These are phyloP conservation scores for Lasiodiplodia sp. DNA, from an alignment of 2,329 filamentous ascomycete genomes.

Conservation along the genomic window DNA sequence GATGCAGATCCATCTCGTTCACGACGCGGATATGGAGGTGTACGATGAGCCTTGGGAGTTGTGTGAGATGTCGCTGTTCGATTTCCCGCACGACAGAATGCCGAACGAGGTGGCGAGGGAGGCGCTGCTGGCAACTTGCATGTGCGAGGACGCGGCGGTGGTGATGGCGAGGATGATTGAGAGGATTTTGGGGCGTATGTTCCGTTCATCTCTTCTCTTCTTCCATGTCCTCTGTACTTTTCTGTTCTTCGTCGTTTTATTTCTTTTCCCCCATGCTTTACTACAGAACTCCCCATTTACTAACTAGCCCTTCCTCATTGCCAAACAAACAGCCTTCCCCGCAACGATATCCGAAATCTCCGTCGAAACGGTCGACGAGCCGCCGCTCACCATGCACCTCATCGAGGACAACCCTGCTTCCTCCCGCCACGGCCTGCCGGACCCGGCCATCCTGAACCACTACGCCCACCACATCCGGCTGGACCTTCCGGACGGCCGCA, in stretches of 20 bases:
- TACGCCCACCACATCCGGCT: background rate
- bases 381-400: background rate
- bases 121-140: constrained; percentile 2
- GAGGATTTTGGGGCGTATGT: background rate
- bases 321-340: background rate
- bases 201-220: too few relatives aligned
- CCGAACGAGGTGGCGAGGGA: background rate
- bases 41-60: background rate
- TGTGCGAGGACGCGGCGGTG: constrained; percentile 10
- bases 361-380: background rate
- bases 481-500: background rate
- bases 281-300: too few relatives aligned
- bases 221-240: too few relatives aligned
- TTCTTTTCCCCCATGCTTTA: too few relatives aligned
- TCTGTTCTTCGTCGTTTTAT: too few relatives aligned
- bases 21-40: background rate
- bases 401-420: background rate
- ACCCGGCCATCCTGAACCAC: background rate
- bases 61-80: background rate
- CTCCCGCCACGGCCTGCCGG: background rate
- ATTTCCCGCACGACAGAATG: background rate
- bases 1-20: background rate
- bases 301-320: background rate
- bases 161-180: constrained; percentile 5
- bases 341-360: background rate